These are phyloP conservation scores for Raddia distichophylla DNA, from an alignment of 176 grass and related monocot species.

Conservation along the genomic window DNA sequence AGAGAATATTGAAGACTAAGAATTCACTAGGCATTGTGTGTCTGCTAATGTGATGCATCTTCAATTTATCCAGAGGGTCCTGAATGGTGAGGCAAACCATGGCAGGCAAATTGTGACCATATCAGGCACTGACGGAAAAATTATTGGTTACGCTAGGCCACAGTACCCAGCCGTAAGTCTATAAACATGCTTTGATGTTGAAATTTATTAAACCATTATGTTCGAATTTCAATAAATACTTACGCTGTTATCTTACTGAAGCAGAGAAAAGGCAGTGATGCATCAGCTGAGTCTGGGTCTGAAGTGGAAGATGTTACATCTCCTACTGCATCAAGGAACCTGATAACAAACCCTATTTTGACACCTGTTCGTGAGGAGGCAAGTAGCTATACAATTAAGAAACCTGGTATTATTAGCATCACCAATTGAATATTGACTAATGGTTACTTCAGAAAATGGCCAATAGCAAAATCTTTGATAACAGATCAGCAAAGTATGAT, in stretches of 20 bases:
- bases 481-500: conserved; percentile 15
- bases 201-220: conserved; percentile 33
- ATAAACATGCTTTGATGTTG: conserved; percentile 26
- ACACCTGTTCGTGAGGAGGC: conserved; percentile 90
- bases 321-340: conserved; percentile 55
- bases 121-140: conserved; percentile 78
- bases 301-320: conserved; percentile 75
- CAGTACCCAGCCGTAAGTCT: conserved; percentile 59
- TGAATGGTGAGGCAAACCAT: conserved; percentile 80
- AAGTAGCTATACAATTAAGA: conserved; percentile 38
- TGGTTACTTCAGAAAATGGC: no score
- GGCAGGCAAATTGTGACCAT: conserved; percentile 94
- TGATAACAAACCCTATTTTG: conserved; percentile 56
- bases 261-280: conserved; percentile 93
- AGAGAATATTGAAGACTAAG: conserved; percentile 1
- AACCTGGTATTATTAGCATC: not conserved
- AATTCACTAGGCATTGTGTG: not conserved
- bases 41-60: conserved; percentile 29
- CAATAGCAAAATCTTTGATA: not conserved
- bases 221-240: conserved; percentile 30
- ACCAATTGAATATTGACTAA: conserved; percentile 5
- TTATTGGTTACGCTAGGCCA: conserved; percentile 76
- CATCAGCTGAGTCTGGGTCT: conserved; percentile 88
- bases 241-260: conserved; percentile 42
- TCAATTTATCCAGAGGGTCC: conserved; percentile 69